Evolutionary conservation across 768 basidiomycete species (phyloP).

Genomic region (Russula sp.): DNA sequence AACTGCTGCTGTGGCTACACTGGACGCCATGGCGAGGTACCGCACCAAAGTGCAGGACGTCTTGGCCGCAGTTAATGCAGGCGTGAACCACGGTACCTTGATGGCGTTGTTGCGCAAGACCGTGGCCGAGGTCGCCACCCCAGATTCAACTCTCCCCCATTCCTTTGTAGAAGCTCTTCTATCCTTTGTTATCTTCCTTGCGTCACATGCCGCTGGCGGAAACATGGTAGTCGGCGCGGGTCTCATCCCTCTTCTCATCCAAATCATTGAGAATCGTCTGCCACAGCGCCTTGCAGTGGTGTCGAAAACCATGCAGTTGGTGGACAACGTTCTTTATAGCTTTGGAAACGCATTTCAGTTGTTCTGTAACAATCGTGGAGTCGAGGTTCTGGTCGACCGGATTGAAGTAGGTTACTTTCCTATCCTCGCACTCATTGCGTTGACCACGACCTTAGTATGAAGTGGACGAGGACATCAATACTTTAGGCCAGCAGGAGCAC

Average conservation of each 20-base stretch:
- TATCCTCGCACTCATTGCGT: neutral
- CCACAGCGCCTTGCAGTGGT: slow-evolving; percentile 67
- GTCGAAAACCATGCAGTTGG: slow-evolving; percentile 85
- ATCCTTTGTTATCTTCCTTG: slow-evolving; percentile 80
- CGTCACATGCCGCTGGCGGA: slow-evolving; percentile 77
- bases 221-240: slow-evolving; percentile 96
- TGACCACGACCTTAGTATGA: slow-evolving; percentile 28
- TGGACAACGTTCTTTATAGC: slow-evolving; percentile 89
- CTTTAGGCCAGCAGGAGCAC: slow-evolving; percentile 51
- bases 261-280: slow-evolving; percentile 75
- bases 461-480: slow-evolving; percentile 28
- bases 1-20: slow-evolving; percentile 78
- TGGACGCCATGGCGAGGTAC: slow-evolving; percentile 87
- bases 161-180: slow-evolving; percentile 80
- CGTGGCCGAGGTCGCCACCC: slow-evolving; percentile 61
- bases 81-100: slow-evolving; percentile 91
- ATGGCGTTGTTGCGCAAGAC: slow-evolving; percentile 86
- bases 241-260: slow-evolving; percentile 80
- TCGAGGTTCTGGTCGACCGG: slow-evolving; percentile 77
- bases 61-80: slow-evolving; percentile 84
- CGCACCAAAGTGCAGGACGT: slow-evolving; percentile 81
- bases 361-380: slow-evolving; percentile 79
- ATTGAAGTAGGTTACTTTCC: slow-evolving; percentile 59
- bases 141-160: slow-evolving; percentile 61
- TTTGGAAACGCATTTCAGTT: slow-evolving; percentile 82